Evolutionary conservation across 2,329 filamentous ascomycete species (phyloP).

Genomic region (Byssoonygena ceratinophila): DNA sequence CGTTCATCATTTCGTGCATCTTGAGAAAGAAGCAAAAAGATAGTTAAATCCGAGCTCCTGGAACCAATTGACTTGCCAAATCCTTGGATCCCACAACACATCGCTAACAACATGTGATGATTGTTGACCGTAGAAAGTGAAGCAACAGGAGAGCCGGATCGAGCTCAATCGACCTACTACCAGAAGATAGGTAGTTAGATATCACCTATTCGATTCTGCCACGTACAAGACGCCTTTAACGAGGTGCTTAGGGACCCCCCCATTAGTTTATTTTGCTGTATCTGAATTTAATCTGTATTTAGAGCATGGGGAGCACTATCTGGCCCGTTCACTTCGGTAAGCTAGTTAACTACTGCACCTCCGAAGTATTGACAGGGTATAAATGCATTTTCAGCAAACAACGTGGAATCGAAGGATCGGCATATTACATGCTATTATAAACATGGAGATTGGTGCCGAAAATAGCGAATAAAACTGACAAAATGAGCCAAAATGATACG

Average conservation of each 20-base stretch:
- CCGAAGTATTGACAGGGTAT: not conserved
- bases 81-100: not conserved
- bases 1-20: not conserved
- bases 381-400: not conserved
- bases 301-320: not conserved
- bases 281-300: not conserved
- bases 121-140: not conserved
- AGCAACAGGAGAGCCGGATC: not conserved
- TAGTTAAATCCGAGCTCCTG: not conserved
- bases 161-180: not conserved
- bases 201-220: slow-evolving; percentile 1
- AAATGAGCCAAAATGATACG: not conserved
- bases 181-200: too few relatives aligned
- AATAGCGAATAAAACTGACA: not conserved
- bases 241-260: not conserved
- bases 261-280: not conserved
- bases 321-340: not conserved
- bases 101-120: not conserved
- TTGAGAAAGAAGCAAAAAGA: slow-evolving; percentile 2
- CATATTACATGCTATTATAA: not conserved
- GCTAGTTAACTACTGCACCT: not conserved
- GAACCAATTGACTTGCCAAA: not conserved
- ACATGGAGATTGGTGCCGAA: not conserved
- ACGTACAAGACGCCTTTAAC: slow-evolving; percentile 2
- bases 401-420: not conserved